Percentiles rank a stretch among this genome's conserved stretches.
Conservation (phyloP, 2,329 filamentous ascomycete species). For the Trichoderma sp. region DNA sequence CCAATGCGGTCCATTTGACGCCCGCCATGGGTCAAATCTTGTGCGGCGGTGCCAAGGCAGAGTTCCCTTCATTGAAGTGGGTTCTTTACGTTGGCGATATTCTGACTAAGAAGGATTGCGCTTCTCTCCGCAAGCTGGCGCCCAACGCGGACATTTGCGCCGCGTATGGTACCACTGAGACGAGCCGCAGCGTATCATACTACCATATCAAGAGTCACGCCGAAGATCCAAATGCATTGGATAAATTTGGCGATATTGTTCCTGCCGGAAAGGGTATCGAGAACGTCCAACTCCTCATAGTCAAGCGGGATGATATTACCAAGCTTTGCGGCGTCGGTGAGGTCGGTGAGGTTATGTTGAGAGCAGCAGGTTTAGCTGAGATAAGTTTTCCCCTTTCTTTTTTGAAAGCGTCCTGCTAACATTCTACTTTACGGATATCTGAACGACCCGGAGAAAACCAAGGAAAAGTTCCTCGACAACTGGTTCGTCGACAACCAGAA, state of each 20-base stretch:
- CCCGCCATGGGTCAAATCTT: conserved; percentile 96
- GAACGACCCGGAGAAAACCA: conserved; percentile 57
- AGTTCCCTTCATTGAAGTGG: conserved; percentile 73
- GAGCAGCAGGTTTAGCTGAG: conserved; percentile 80
- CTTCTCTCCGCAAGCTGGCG: conserved; percentile 71
- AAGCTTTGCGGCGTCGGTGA: conserved; percentile 77
- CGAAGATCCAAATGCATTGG: conserved; percentile 54
- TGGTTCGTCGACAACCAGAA: conserved; percentile 77
- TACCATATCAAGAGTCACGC: conserved; percentile 72
- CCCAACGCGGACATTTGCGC: conserved; percentile 76
- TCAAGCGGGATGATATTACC: conserved; percentile 64
- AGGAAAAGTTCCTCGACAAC: conserved; percentile 75
- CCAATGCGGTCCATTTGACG: conserved; percentile 84
- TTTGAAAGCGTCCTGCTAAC: background rate
- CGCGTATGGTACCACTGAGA: conserved; percentile 89
- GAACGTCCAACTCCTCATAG: conserved; percentile 83
- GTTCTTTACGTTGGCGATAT: conserved; percentile 94
- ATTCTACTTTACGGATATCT: conserved; percentile 57
- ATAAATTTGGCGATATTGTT: conserved; percentile 63
- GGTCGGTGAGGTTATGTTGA: conserved; percentile 78
- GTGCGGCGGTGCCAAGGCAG: conserved; percentile 74
- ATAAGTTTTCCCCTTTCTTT: background rate
- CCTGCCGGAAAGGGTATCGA: conserved; percentile 84
- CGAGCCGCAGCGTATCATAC: conserved; percentile 63
- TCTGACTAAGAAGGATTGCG: conserved; percentile 80